Conservation (phyloP, 257 asterid genomes). For the Lycium ferocissimum region DNA sequence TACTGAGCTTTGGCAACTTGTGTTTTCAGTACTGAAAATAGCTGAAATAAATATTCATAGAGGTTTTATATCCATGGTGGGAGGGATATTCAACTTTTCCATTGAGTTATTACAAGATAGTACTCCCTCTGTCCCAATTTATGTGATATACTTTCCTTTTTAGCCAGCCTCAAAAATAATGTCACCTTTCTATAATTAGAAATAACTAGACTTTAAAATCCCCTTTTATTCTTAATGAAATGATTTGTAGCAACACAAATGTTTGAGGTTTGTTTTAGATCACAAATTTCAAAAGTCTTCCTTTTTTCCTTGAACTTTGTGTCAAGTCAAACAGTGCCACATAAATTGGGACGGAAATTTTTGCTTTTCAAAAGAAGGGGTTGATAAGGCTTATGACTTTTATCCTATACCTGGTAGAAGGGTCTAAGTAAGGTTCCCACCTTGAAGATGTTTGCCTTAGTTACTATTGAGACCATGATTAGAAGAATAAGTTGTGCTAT, state of each 20-base stretch:
- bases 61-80: conserved; percentile 2
- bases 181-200: no score
- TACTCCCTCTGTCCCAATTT: no score
- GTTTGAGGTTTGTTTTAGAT: no score
- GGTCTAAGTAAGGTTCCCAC: not conserved
- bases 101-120: not conserved
- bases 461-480: not conserved
- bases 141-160: no score
- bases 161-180: no score
- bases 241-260: no score
- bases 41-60: not conserved
- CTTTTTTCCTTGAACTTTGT: no score
- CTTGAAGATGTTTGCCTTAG: not conserved
- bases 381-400: not conserved
- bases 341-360: no score
- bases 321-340: no score
- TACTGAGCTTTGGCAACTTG: not conserved
- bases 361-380: not conserved
- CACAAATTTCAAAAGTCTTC: no score
- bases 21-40: not conserved
- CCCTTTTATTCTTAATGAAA: no score
- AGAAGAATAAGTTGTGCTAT: not conserved
- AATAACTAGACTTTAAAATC: no score
- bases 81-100: not conserved
- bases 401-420: not conserved